Evolutionary conservation across 257 asterid genomes (phyloP).

Genomic region (Fraxinus excelsior): DNA sequence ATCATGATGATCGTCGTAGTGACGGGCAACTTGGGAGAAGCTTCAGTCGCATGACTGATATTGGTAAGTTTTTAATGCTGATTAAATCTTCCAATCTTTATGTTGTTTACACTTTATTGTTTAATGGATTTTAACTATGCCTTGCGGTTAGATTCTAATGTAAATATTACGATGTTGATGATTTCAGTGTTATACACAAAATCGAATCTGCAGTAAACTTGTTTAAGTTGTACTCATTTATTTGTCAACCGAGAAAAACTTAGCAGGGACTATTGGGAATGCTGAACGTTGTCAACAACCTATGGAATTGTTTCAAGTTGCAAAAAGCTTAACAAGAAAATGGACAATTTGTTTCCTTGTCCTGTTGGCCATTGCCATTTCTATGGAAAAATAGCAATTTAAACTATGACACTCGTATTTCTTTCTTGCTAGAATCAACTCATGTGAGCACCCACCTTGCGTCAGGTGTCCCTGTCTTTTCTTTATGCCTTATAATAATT

Average conservation of each 20-base stretch:
- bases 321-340: background rate
- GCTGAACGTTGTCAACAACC: background rate
- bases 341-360: background rate
- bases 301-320: background rate
- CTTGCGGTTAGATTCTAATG: constrained; percentile 3
- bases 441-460: background rate
- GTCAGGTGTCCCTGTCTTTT: background rate
- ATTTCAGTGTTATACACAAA: constrained; percentile 11
- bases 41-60: constrained; percentile 48
- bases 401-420: background rate
- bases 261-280: constrained; percentile 1
- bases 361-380: background rate
- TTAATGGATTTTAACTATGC: background rate
- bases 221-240: background rate
- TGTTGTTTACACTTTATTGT: background rate
- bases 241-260: background rate
- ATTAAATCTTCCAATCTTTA: background rate
- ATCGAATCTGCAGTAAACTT: constrained; percentile 11
- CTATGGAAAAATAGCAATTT: background rate
- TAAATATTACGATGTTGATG: background rate
- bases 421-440: background rate
- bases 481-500: background rate
- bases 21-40: constrained; percentile 68
- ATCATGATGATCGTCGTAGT: constrained; percentile 87
- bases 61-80: constrained; percentile 44